Conservation (phyloP, 495 filamentous ascomycete species). For the Penicillium bialowiezense region DNA sequence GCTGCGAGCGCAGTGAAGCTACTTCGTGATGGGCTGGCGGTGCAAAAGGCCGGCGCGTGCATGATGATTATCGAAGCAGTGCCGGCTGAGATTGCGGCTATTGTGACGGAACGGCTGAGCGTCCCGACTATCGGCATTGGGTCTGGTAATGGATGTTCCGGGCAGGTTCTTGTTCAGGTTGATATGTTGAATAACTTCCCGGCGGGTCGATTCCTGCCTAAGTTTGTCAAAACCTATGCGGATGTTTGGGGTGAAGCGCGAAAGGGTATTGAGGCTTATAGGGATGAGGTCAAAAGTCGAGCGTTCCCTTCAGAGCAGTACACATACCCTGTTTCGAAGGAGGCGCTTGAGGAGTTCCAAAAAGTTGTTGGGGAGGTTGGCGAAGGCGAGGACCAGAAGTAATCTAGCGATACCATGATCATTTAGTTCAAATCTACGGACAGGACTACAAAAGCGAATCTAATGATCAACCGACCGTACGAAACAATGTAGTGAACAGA, state of each 20-base stretch:
- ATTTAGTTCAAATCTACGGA: background rate
- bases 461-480: background rate
- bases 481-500: background rate
- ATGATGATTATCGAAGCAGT: conserved; percentile 87
- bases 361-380: conserved; percentile 45
- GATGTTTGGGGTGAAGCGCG: conserved; percentile 85
- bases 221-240: conserved; percentile 95
- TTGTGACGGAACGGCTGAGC: conserved; percentile 77
- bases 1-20: conserved; percentile 66
- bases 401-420: background rate
- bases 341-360: conserved; percentile 73
- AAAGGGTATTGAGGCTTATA: conserved; percentile 75
- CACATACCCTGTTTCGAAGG: conserved; percentile 79
- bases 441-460: background rate
- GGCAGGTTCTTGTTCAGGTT: conserved; percentile 93
- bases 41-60: conserved; percentile 88
- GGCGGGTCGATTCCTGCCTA: conserved; percentile 85
- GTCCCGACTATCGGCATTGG: conserved; percentile 98
- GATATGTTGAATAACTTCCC: conserved; percentile 96
- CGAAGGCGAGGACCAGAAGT: background rate
- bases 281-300: conserved; percentile 82
- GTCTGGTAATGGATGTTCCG: conserved; percentile 88
- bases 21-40: conserved; percentile 80
- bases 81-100: conserved; percentile 76
- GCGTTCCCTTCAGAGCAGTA: conserved; percentile 82